A percentile compares a stretch with the other conserved stretches of the same genome.
These are phyloP conservation scores for Fraxinus albicans DNA, from an alignment of 305 asterid species.

Conservation along the genomic window DNA sequence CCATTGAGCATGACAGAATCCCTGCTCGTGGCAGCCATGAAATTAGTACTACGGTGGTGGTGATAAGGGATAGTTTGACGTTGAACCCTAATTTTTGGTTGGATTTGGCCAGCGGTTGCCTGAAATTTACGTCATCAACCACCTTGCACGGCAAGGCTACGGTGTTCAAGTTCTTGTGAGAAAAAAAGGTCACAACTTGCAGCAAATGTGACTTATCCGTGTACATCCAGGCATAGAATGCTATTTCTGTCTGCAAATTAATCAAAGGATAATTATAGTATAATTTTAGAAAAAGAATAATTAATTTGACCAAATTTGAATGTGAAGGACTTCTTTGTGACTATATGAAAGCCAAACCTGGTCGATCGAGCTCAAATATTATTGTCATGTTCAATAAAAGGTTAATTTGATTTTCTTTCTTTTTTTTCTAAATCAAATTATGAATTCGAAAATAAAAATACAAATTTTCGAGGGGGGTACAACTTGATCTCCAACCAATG, in stretches of 20 bases:
- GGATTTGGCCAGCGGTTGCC: slow-evolving; percentile 33
- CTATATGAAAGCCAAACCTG: neutral
- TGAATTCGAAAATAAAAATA: no score
- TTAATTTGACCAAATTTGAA: neutral
- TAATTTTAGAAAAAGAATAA: neutral
- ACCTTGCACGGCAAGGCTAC: slow-evolving; percentile 45
- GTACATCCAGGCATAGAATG: slow-evolving; percentile 25
- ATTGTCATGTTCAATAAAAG: no score
- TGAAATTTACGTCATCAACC: slow-evolving; percentile 49
- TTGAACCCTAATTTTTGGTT: slow-evolving; percentile 24
- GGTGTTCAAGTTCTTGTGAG: slow-evolving; percentile 36
- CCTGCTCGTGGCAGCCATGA: slow-evolving; percentile 50
- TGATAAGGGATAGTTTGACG: slow-evolving; percentile 23
- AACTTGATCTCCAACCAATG: no score
- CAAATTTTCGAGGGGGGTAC: no score
- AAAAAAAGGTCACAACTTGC: slow-evolving; percentile 34
- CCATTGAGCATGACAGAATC: slow-evolving; percentile 32
- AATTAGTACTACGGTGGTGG: slow-evolving; percentile 26
- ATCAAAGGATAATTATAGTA: slow-evolving; percentile 33
- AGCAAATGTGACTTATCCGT: slow-evolving; percentile 48
- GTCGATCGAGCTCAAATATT: neutral
- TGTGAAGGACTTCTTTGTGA: neutral
- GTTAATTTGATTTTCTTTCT: no score
- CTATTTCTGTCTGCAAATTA: slow-evolving; percentile 40
- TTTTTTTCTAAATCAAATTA: no score